A percentile compares a stretch with the other conserved stretches of the same genome.
Evolutionary conservation across 139 green algal species (phyloP).

Genomic region (Microglena sp.): DNA sequence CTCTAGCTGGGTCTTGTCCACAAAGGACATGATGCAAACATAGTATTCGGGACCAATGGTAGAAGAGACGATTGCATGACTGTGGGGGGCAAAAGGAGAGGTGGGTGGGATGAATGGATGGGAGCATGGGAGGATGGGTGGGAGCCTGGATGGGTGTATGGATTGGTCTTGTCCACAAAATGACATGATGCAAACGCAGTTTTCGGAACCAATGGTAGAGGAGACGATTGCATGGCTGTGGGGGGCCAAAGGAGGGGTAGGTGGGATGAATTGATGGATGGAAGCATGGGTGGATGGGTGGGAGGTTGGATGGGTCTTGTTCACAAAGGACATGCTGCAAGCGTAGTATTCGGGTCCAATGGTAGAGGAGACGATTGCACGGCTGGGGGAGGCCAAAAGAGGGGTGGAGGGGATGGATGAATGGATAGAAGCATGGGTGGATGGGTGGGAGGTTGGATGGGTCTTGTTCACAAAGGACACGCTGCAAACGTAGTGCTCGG

Average conservation of each 20-base stretch:
- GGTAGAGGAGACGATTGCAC: constrained; percentile 88
- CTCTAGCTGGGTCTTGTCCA: constrained; percentile 97
- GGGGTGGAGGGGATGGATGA: background rate
- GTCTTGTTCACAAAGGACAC: constrained; percentile 97
- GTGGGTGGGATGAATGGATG: no score
- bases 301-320: no score
- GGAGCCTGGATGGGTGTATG: no score
- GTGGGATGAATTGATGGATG: no score
- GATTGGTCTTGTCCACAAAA: constrained; percentile 98
- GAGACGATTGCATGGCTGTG: no score
- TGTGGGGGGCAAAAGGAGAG: no score
- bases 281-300: no score
- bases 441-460: no score
- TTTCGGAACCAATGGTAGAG: constrained; percentile 88
- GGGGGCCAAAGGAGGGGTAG: no score
- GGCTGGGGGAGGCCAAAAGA: no score
- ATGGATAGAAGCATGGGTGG: no score
- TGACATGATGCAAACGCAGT: constrained; percentile 97
- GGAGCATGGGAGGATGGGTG: no score
- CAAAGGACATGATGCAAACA: constrained; percentile 94
- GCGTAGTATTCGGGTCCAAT: constrained; percentile 99
- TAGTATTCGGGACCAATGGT: constrained; percentile 97
- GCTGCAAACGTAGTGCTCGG: constrained; percentile 98
- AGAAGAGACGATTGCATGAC: constrained; percentile 89
- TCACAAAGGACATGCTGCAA: constrained; percentile 93